Conservation (phyloP, 805 yeast genomes). For the Saturnispora serradocipensis region DNA sequence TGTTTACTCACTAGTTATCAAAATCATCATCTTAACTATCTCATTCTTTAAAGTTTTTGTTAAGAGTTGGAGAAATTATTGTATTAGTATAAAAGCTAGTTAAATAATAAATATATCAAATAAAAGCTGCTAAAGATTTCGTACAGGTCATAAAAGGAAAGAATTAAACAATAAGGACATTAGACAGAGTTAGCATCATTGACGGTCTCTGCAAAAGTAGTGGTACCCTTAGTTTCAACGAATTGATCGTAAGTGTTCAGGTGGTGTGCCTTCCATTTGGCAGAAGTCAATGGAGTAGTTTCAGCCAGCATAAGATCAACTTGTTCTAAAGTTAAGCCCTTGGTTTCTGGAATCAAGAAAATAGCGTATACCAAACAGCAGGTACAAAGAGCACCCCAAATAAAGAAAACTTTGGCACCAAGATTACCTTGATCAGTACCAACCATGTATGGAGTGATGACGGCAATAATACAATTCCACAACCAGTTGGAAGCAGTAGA, state of each 20-base stretch:
- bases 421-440: slow-evolving; percentile 54
- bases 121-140: background rate
- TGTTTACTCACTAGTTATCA: too few species aligned
- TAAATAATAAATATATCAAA: too few species aligned
- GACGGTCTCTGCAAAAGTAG: background rate
- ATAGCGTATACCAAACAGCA: slow-evolving; percentile 54
- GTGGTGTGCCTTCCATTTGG: slow-evolving; percentile 28
- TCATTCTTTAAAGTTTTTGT: too few species aligned
- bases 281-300: slow-evolving; percentile 28
- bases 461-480: slow-evolving; percentile 69
- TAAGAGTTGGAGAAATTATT: too few species aligned
- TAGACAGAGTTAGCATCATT: background rate
- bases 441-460: slow-evolving; percentile 64
- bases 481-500: slow-evolving; percentile 76
- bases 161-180: background rate
- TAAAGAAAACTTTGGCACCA: slow-evolving; percentile 58
- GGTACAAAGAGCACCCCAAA: slow-evolving; percentile 49
- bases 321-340: slow-evolving; percentile 75
- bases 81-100: background rate
- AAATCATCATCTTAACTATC: too few species aligned
- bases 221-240: slow-evolving; percentile 7
- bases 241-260: slow-evolving; percentile 13
- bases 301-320: slow-evolving; percentile 43
- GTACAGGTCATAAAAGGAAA: background rate
- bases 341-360: slow-evolving; percentile 70